Percentiles rank a stretch among this genome's conserved stretches.
These are phyloP conservation scores for Phytophthora aleatoria DNA, from an alignment of 352 stramenopile genomes.

Conservation along the genomic window DNA sequence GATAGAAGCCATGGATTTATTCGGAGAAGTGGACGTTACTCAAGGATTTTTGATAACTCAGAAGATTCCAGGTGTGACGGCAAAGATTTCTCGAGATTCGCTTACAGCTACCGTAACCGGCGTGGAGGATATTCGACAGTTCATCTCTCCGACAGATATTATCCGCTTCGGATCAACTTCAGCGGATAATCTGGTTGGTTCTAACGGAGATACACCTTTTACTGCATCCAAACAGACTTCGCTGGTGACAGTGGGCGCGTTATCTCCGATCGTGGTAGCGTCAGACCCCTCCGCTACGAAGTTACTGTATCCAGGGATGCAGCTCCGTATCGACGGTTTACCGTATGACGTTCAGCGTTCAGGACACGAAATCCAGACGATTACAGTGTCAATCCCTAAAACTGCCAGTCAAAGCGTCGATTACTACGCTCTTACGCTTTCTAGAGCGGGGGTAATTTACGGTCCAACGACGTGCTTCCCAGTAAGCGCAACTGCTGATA, in stretches of 20 bases:
- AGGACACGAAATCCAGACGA: conserved; percentile 90
- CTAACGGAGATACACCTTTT: conserved; percentile 68
- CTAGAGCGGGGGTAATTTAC: conserved; percentile 28
- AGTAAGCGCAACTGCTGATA: conserved; percentile 31
- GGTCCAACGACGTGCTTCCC: conserved; percentile 42
- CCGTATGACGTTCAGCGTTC: conserved; percentile 88
- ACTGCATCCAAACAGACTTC: conserved; percentile 52
- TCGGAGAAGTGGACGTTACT: conserved; percentile 74
- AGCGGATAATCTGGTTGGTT: conserved; percentile 48
- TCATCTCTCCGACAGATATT: conserved; percentile 60
- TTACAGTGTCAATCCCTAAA: conserved; percentile 51
- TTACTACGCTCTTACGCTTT: conserved; percentile 52
- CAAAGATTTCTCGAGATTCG: conserved; percentile 58
- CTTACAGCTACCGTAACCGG: conserved; percentile 45
- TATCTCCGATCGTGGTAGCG: conserved; percentile 60
- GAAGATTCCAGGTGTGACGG: conserved; percentile 57
- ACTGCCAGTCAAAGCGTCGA: conserved; percentile 6
- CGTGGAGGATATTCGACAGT: conserved; percentile 67
- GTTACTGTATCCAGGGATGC: conserved; percentile 81
- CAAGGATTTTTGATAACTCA: conserved; percentile 57
- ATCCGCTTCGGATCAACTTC: conserved; percentile 61
- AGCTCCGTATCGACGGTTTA: conserved; percentile 89
- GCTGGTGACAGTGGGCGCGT: conserved; percentile 38
- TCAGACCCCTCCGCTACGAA: conserved; percentile 39
- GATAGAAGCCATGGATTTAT: conserved; percentile 79